A percentile compares a stretch with the other conserved stretches of the same genome.
Conservation (phyloP, 2,329 filamentous ascomycete genomes). For the Colletotrichum tanaceti region DNA sequence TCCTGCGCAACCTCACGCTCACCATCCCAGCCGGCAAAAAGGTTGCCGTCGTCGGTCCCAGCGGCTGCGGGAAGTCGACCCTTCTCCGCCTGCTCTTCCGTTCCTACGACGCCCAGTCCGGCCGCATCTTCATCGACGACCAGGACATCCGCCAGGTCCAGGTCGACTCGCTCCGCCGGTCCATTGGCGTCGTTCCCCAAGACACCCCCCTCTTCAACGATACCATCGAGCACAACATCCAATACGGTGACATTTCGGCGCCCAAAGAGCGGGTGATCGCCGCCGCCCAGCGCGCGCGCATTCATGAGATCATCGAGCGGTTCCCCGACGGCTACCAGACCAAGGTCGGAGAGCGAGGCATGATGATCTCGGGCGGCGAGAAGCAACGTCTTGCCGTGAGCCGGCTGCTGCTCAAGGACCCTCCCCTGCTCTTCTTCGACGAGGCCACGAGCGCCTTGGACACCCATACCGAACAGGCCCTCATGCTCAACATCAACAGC, state of each 20-base stretch:
- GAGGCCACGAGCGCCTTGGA: constrained; percentile 94
- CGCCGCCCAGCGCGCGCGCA: constrained; percentile 83
- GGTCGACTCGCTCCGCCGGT: constrained; percentile 82
- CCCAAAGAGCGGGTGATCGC: constrained; percentile 77
- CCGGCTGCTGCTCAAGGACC: constrained; percentile 86
- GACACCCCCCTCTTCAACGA: constrained; percentile 98
- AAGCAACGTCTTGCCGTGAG: constrained; percentile 92
- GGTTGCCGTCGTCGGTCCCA: constrained; percentile 93
- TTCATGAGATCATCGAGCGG: constrained; percentile 83
- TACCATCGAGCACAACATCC: constrained; percentile 94
- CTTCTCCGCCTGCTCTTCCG: constrained; percentile 91
- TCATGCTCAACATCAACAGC: constrained; percentile 92
- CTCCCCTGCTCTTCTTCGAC: constrained; percentile 91
- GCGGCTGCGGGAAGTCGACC: constrained; percentile 96
- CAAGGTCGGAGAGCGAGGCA: constrained; percentile 90
- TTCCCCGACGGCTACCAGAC: constrained; percentile 92
- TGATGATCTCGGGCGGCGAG: constrained; percentile 97
- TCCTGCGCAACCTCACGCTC: constrained; percentile 84
- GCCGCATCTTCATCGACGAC: constrained; percentile 89
- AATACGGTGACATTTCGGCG: constrained; percentile 86
- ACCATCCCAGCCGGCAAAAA: constrained; percentile 97
- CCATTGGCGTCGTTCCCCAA: constrained; percentile 96
- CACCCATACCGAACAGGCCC: constrained; percentile 90
- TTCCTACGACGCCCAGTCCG: constrained; percentile 89
- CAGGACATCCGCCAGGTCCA: constrained; percentile 89